Conservation (phyloP, 116 monocot genomes). For the Trichopus zeylanicus region DNA sequence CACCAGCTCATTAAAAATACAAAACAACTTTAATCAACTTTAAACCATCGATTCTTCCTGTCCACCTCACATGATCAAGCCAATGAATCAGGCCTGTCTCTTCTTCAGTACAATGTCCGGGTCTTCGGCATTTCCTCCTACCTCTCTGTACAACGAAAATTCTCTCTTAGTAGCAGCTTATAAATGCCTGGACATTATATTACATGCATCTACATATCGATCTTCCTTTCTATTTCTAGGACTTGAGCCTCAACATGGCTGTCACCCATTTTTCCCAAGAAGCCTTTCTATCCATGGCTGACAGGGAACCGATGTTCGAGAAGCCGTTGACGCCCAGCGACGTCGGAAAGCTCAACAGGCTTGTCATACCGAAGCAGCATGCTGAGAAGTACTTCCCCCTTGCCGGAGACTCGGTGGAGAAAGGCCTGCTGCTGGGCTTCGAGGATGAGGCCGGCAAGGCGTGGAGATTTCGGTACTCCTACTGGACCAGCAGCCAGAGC, state of each 20-base stretch:
- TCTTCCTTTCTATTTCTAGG: no score
- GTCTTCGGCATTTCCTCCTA: slow-evolving; percentile 7
- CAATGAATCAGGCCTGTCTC: slow-evolving; percentile 12
- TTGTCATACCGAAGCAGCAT: slow-evolving; percentile 77
- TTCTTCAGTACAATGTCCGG: no score
- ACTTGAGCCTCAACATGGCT: slow-evolving; percentile 7
- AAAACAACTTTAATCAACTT: slow-evolving; percentile 13
- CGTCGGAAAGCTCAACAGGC: slow-evolving; percentile 76
- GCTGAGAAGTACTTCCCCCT: slow-evolving; percentile 69
- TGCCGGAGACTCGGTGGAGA: slow-evolving; percentile 39
- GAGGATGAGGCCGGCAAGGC: slow-evolving; percentile 59
- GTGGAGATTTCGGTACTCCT: slow-evolving; percentile 80
- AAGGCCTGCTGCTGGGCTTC: slow-evolving; percentile 47
- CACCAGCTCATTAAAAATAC: slow-evolving; percentile 18
- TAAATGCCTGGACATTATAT: no score
- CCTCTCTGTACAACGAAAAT: slow-evolving; percentile 24
- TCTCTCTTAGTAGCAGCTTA: no score
- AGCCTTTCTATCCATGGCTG: slow-evolving; percentile 3
- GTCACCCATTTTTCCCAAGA: no score
- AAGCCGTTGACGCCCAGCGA: slow-evolving; percentile 74
- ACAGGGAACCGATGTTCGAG: slow-evolving; percentile 59
- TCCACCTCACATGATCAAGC: slow-evolving; percentile 27
- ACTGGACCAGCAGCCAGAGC: slow-evolving; percentile 94
- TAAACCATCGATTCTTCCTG: slow-evolving; percentile 34
- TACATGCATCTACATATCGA: no score